Base-by-base conservation (phyloP, 2,329 filamentous ascomycete species). In the Aspergillus sojae region DNA sequence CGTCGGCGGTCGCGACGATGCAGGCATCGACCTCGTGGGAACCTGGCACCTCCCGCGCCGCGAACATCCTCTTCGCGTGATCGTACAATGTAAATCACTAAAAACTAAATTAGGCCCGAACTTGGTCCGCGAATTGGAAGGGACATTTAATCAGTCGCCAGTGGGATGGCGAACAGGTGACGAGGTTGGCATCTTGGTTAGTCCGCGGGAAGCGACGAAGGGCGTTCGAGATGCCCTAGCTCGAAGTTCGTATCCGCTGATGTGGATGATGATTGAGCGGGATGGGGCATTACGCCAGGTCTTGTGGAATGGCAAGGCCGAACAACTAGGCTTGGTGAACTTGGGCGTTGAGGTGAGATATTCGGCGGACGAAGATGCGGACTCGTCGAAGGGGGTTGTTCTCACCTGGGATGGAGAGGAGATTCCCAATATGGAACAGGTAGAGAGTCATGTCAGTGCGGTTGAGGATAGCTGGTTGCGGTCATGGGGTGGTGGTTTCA, bases 201-300 rank as follows among this genome's bases (percentile, higher is more conserved):
- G 88, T 4, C 87, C 89, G 66, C 83, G 85, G 65, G 83, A 88
- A 59, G 91, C 93, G 36, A 96, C 93, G 0, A 91, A 88, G 72
- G 94, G 94, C 1, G 88, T 96, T 3, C 81, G 91, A 62, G 88
- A 93, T 55, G 88, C 92, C 28, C 73, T 97, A 68, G 84, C 84
- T 5, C 81, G 87, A 62, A 91, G 90, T 72, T 77, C 80, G 43
- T 88, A 86, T 80, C 91, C 93, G 0, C 85, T 97, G 82, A 88
- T 89, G 0, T 96, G 81, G 80, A 75, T 82, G 70, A 75, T 81
- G 71, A 75, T 81, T 62, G 77, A 78, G 63, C 62, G 72, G 58
- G 73, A 76, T 58, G 77, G 76, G 21, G 66, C 62, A 12, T 57
- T 83, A 54, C 74, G 72, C 58, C 81, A 83, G 70, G 74, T 78